Evolutionary conservation across 164 flowering plant species (phyloP).

Genomic region (Brasenia schreberi): DNA sequence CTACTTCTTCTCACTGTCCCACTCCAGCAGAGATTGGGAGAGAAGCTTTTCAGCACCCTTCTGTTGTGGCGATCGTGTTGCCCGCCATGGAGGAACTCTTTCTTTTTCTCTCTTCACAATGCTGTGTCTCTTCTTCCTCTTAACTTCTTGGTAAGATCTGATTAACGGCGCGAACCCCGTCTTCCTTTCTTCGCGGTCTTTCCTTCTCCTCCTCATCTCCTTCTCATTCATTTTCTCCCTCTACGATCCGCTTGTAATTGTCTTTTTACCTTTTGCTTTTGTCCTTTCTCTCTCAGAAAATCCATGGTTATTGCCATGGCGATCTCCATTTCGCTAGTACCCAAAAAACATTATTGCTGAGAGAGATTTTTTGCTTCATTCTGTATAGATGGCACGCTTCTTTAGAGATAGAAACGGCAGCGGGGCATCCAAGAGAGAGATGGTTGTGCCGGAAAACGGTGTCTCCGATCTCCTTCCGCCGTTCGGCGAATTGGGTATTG

Average conservation of each 20-base stretch:
- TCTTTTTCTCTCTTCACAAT: not conserved
- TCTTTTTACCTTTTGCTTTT: not conserved
- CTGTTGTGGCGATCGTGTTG: not conserved
- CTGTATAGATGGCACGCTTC: not conserved
- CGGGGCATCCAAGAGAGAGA: not conserved
- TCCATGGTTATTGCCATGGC: not conserved
- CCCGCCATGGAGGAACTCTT: not conserved
- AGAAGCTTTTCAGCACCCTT: not conserved
- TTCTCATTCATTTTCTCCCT: not conserved
- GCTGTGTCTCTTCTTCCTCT: not conserved
- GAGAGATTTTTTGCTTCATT: not conserved
- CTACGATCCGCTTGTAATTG: not conserved
- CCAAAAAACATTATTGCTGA: not conserved
- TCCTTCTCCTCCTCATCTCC: not conserved
- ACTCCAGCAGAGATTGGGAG: not conserved
- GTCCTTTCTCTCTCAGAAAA: not conserved
- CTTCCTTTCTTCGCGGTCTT: not conserved
- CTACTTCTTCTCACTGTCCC: not conserved
- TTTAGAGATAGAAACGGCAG: not conserved
- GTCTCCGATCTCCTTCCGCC: conserved; percentile 38
- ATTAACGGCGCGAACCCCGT: not conserved
- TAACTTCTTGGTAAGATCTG: not conserved
- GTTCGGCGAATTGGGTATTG: conserved; percentile 39
- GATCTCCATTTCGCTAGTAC: not conserved
- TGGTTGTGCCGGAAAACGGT: conserved; percentile 15